These are phyloP conservation scores for Crithidia fasciculata DNA, from an alignment of 208 protist genomes.

Conservation along the genomic window DNA sequence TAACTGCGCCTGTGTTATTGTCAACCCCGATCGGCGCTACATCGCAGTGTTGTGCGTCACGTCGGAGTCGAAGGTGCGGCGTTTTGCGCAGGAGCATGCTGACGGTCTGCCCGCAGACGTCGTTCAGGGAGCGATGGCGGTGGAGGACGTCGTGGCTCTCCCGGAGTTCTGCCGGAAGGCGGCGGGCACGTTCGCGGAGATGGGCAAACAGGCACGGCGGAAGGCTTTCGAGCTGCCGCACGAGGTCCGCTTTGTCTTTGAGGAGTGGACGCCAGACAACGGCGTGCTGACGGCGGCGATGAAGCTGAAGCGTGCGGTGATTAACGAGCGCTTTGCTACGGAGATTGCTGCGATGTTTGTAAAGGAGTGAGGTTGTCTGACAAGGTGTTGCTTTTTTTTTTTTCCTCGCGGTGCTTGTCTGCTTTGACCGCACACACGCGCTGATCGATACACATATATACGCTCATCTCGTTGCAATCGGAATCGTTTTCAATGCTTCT, in stretches of 20 bases:
- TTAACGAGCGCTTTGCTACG: conserved; percentile 57
- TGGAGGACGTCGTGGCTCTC: conserved; percentile 31
- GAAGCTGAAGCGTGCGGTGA: conserved; percentile 70
- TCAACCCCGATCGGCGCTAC: conserved; percentile 14
- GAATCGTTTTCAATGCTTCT: background rate
- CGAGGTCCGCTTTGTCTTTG: conserved; percentile 41
- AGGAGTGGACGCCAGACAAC: conserved; percentile 87
- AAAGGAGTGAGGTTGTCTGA: conserved; percentile 39
- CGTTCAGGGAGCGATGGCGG: background rate
- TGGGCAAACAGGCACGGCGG: conserved; percentile 26
- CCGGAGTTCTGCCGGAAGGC: conserved; percentile 38
- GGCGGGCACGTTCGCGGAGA: conserved; percentile 30
- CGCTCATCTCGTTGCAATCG: background rate
- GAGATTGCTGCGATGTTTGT: conserved; percentile 60
- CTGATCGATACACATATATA: background rate
- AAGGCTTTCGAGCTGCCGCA: conserved; percentile 56
- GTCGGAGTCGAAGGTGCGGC: background rate
- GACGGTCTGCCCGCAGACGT: conserved; percentile 6
- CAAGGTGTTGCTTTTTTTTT: too few species aligned
- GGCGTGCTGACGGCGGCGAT: conserved; percentile 70
- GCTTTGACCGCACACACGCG: too few species aligned
- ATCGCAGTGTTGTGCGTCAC: conserved; percentile 65
- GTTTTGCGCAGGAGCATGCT: conserved; percentile 18
- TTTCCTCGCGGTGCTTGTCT: background rate
- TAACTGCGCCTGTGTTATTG: conserved; percentile 39